Conservation (phyloP, 2,329 filamentous ascomycete species). For the Tricladium varicosporioides region DNA sequence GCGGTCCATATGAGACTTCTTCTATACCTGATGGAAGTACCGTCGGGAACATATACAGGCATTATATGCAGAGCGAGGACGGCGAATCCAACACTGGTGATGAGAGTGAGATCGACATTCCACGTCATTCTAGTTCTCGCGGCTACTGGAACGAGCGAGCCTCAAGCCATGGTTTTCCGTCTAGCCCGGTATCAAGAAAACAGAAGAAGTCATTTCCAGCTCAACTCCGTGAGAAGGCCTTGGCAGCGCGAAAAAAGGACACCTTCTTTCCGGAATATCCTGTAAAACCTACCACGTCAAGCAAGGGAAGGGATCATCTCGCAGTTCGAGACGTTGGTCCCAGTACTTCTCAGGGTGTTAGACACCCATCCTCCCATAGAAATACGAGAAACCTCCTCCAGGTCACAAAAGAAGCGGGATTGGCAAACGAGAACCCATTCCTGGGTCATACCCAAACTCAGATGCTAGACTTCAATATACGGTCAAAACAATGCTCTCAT, state of each 20-base stretch:
- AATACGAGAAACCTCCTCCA: constrained; percentile 23
- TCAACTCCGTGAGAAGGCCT: not conserved
- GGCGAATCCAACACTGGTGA: constrained; percentile 4
- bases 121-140: not conserved
- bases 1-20: not conserved
- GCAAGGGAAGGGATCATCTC: constrained; percentile 1
- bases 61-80: constrained; percentile 20
- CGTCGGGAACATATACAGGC: constrained; percentile 29
- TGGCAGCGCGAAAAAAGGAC: not conserved
- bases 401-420: constrained; percentile 10
- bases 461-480: not conserved
- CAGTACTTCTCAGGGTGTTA: constrained; percentile 11
- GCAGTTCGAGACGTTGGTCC: not conserved
- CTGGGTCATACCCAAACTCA: not conserved
- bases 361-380: constrained; percentile 19
- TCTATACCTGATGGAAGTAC: constrained; percentile 27
- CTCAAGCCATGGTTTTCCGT: constrained; percentile 5
- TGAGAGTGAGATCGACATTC: constrained; percentile 1
- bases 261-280: constrained; percentile 4
- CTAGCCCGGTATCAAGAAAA: not conserved
- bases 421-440: not conserved
- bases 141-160: not conserved
- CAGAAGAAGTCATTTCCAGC: not conserved
- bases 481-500: not conserved
- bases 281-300: constrained; percentile 13